phyloP scores from a whole-genome alignment of 2,329 filamentous ascomycete genomes.

The Beauveria medogensis region DNA sequence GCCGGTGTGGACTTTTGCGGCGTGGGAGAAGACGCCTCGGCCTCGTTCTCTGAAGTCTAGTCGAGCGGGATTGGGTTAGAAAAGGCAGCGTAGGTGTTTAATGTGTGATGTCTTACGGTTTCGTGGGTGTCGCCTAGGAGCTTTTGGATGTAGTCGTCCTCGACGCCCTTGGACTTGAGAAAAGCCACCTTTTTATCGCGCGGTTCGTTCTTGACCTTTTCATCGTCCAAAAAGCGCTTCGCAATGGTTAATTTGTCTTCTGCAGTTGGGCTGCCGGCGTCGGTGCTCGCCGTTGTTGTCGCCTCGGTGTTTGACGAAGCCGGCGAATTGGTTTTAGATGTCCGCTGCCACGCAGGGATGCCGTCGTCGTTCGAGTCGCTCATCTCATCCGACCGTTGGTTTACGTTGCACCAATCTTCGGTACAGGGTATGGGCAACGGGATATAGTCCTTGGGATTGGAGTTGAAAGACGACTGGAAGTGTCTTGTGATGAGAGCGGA shows the following conservation, averaged over 20 bases:
- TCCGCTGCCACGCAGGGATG: conserved; percentile 27
- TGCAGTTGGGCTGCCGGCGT: conserved; percentile 9
- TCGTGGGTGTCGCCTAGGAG: conserved; percentile 40
- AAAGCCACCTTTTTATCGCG: conserved; percentile 69
- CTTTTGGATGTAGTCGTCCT: conserved; percentile 56
- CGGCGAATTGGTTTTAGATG: not conserved
- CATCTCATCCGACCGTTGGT: conserved; percentile 19
- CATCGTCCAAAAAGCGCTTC: conserved; percentile 66
- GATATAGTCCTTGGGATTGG: not conserved
- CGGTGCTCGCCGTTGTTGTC: not conserved
- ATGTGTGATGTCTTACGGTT: not conserved
- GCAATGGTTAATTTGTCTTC: conserved; percentile 51
- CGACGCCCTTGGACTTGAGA: conserved; percentile 67
- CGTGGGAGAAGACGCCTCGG: conserved; percentile 18
- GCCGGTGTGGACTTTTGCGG: conserved; percentile 14
- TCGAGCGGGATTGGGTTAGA: not conserved
- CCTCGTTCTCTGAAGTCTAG: not conserved
- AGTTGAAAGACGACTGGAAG: not conserved
- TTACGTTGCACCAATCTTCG: not conserved
- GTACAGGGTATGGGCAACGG: not conserved
- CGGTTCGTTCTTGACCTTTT: conserved; percentile 59
- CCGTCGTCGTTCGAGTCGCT: conserved; percentile 20
- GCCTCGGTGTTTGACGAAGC: not conserved
- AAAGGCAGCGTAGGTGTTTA: not conserved
- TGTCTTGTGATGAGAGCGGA: not conserved